Evolutionary conservation across 140 eudicot genomes (phyloP), one percentile per base, ranked within the genome.

Genomic region (Oenanthe javanica): DNA sequence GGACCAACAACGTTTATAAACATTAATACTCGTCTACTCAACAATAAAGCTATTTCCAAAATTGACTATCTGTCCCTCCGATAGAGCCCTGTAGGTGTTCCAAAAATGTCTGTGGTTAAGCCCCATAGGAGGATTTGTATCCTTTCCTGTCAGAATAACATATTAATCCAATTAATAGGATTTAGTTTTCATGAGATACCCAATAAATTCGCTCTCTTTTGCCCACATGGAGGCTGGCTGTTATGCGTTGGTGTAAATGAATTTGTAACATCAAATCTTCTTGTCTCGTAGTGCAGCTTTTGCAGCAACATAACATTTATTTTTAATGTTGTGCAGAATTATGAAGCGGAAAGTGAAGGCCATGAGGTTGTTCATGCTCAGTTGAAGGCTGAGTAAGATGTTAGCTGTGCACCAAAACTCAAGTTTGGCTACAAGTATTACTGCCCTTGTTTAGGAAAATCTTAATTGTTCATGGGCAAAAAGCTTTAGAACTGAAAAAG

Each of bases 241-340:
- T n/a, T n/a, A n/a, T 90, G 93, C 78, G 89, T 88, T 80, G 92
- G 88, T 43, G 92, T 90, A 57, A 88, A 85, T 90, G 94, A 88
- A 86, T 69, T n/a, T n/a, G 14, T n/a, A 40, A 13, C 69, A 31
- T 13, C 14, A 38, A 11, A 19, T 21, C 6, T 50, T 13, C 15
- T 36, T 1, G 12, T 47, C 25, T 8, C 18, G 5, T 45, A 38
- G 1, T 42, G 18, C 16, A 52, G 31, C 51, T 7, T 42, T 72
- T 21, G 3, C 52, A 45, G 3, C 2, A 18, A 43, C 9, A 40
- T 73, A 21, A 73, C 47, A 6, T 9, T 1, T 23, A 1, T 15
- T 36, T 55, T 15, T 4, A 27, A 6, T 40, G 50, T 0, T 40
- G 13, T 77, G 36, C 80, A 77, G 80, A 36, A 77, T 59, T 38